Evolutionary conservation across 257 asterid genomes (phyloP).

Genomic region (Solanum raphanifolium): DNA sequence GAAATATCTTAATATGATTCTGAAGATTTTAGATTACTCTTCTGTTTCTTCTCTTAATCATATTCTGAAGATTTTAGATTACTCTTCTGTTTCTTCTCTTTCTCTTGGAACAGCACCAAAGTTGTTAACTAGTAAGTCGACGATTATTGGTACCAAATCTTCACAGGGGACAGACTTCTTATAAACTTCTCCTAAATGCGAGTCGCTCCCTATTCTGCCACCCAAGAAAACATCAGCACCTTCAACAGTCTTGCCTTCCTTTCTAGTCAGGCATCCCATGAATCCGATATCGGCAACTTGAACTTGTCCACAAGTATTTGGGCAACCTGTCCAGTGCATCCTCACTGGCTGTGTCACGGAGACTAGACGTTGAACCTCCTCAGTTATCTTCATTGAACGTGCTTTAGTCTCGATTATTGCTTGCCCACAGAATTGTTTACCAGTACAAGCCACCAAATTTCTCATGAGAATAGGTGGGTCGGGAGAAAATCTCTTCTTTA

Average conservation of each 20-base stretch:
- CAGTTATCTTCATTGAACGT: conserved; percentile 63
- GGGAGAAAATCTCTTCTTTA: conserved; percentile 32
- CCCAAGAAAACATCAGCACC: conserved; percentile 84
- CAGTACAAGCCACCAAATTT: conserved; percentile 90
- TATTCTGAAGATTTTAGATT: neutral
- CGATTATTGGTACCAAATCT: conserved; percentile 66
- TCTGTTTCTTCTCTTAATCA: too few species aligned
- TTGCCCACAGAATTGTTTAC: conserved; percentile 93
- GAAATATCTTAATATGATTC: neutral
- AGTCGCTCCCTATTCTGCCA: conserved; percentile 87
- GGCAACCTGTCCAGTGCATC: conserved; percentile 99
- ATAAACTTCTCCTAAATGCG: conserved; percentile 83
- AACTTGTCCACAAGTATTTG: conserved; percentile 82
- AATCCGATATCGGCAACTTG: conserved; percentile 97
- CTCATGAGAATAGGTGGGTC: conserved; percentile 83
- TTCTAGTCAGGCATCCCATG: conserved; percentile 92
- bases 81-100: conserved; percentile 67
- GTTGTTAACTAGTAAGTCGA: conserved; percentile 51
- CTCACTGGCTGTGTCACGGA: conserved; percentile 59
- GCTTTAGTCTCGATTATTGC: conserved; percentile 92
- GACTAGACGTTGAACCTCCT: conserved; percentile 63
- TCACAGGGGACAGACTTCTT: conserved; percentile 90
- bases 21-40: too few species aligned
- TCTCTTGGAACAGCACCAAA: conserved; percentile 72
- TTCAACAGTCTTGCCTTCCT: conserved; percentile 57